Conservation (phyloP, 2,329 filamentous ascomycete genomes). For the Fusarium devonianum region DNA sequence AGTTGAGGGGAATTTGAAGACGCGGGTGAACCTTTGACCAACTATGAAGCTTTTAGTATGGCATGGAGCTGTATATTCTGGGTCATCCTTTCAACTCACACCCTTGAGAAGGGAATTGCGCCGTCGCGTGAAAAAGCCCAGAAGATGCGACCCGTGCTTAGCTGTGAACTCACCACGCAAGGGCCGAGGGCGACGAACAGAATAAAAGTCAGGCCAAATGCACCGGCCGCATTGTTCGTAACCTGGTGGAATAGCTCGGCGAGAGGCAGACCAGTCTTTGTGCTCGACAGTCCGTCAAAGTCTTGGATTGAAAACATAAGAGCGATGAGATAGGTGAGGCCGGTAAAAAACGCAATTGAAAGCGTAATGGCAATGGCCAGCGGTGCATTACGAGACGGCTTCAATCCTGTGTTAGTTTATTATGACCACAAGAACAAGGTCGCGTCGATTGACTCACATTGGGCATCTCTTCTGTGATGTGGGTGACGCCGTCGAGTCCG, state of each 20-base stretch:
- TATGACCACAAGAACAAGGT: not conserved
- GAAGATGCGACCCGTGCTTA: constrained; percentile 45
- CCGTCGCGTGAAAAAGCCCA: constrained; percentile 56
- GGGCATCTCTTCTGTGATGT: constrained; percentile 61
- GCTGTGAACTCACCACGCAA: constrained; percentile 48
- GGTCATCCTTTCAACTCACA: constrained; percentile 23
- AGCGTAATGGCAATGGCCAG: constrained; percentile 54
- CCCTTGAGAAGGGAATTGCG: constrained; percentile 48
- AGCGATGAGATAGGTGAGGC: constrained; percentile 56
- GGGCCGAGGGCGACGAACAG: constrained; percentile 54
- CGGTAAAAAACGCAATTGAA: constrained; percentile 57
- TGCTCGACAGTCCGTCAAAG: constrained; percentile 52
- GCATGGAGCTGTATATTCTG: too few relatives aligned
- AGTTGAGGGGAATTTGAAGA: constrained; percentile 49
- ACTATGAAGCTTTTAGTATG: constrained; percentile 8
- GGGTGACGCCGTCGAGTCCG: constrained; percentile 56
- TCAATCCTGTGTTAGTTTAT: not conserved
- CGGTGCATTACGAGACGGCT: constrained; percentile 49
- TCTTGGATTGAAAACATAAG: constrained; percentile 62
- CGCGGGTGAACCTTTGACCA: constrained; percentile 49
- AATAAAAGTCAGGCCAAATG: constrained; percentile 52
- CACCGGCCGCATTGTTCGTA: constrained; percentile 49
- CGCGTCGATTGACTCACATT: constrained; percentile 46
- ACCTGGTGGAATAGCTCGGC: constrained; percentile 56
- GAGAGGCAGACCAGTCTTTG: constrained; percentile 53